Evolutionary conservation across 2,329 filamentous ascomycete species (phyloP), one percentile per base, ranked within the genome.

Genomic region (Botrytis fabae): DNA sequence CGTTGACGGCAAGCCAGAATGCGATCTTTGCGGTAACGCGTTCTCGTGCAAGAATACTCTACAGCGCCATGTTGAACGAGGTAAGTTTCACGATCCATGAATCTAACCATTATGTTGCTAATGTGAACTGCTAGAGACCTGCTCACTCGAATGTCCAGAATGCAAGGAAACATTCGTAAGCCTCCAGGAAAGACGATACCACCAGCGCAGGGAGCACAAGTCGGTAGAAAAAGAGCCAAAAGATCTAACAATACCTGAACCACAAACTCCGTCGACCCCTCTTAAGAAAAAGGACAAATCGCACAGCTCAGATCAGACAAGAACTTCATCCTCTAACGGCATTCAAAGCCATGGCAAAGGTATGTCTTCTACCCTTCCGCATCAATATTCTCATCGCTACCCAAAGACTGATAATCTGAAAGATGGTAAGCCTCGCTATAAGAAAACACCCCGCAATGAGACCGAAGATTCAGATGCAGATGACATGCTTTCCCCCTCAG

Each of bases 401-500:
- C 12, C 20, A 22, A n/a, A 14, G 12, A n/a, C 22, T 60, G 6
- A 69, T 40, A 38, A 42, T 25, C 20, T 25, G 25, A 18, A 42
- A 69, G 51, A 35, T 38, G 68, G 68, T 18, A 44, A 46, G 18
- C 40, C n/a, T 46, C 54, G 51, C 18, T 70, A 70, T 22, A 70
- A 70, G 32, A 70, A 70, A 61, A 20, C 40, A 0, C 40, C 54
- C 12, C n/a, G 38, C 22, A 70, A 10, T 35, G 28, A 61, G 42
- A 10, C 22, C 1, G 54, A 70, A 16, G 54, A 46, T 32, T 70
- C 68, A 35, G 68, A 70, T 10, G 68, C 54, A 20, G 40, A 70
- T 2, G 54, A 61, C 14, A 60, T 61, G 40, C 35, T 68, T 38
- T 61, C 68, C 12, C 54, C 54, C 20, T 61, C 66, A 12, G 54